Conservation (phyloP, 2,329 filamentous ascomycete genomes). For the Graphiopsis chlorocephala region DNA sequence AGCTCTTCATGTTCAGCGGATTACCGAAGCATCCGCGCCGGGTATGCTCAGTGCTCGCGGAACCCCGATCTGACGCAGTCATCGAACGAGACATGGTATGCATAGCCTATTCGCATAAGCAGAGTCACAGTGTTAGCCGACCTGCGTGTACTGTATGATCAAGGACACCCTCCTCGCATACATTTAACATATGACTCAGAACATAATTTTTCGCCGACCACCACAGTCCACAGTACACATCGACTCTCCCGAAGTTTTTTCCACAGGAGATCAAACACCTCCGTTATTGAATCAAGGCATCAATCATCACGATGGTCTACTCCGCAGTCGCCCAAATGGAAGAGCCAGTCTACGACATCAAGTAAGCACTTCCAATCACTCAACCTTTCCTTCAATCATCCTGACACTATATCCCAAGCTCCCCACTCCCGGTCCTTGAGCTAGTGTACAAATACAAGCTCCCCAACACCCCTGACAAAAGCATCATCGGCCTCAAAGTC, state of each 20-base stretch:
- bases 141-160: background rate
- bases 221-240: too few species aligned
- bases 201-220: background rate
- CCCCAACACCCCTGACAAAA: constrained; percentile 41
- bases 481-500: constrained; percentile 40
- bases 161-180: background rate
- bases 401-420: constrained; percentile 9
- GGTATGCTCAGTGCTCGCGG: background rate
- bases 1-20: background rate
- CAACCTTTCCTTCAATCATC: too few species aligned
- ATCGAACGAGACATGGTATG: background rate
- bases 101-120: background rate
- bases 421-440: constrained; percentile 31
- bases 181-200: background rate
- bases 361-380: background rate
- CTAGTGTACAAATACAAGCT: constrained; percentile 38
- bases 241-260: background rate
- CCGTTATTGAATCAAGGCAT: background rate
- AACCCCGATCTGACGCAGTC: background rate
- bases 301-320: background rate
- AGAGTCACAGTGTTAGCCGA: background rate
- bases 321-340: constrained; percentile 3
- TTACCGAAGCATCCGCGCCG: background rate
- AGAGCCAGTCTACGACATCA: constrained; percentile 8
- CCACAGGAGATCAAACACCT: background rate